Conservation (phyloP, 331 rosid species). For the Phaseolus coccineus region DNA sequence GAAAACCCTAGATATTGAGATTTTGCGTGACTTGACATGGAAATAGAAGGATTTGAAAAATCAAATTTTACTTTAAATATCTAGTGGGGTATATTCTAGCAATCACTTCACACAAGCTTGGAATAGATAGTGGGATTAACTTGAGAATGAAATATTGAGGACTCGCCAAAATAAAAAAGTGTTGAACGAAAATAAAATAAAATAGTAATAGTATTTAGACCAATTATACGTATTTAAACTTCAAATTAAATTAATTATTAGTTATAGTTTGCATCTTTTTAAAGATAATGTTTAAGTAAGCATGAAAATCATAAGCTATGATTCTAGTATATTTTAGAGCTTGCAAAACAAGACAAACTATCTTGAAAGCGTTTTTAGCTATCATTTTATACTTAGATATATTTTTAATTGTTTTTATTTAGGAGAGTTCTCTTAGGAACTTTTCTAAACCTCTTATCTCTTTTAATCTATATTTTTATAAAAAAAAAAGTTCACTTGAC, state of each 20-base stretch:
- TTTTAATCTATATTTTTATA: too few relatives aligned
- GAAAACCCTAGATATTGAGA: neutral
- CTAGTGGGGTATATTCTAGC: neutral
- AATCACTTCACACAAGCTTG: neutral
- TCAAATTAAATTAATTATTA: neutral
- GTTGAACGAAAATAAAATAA: neutral
- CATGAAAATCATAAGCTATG: neutral
- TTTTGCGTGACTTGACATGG: neutral
- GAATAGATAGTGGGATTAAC: too few relatives aligned
- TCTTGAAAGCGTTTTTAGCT: too few relatives aligned
- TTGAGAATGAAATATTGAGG: neutral
- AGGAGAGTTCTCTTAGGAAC: too few relatives aligned
- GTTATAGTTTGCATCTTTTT: neutral
- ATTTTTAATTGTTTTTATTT: too few relatives aligned
- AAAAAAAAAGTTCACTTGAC: too few relatives aligned
- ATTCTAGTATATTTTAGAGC: neutral
- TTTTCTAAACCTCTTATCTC: too few relatives aligned
- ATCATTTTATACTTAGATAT: too few relatives aligned
- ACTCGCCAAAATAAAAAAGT: neutral
- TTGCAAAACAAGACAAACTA: too few relatives aligned
- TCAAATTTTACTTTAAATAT: neutral
- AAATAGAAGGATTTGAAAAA: neutral
- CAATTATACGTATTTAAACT: neutral
- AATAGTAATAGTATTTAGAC: neutral
- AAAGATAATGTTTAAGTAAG: neutral